Evolutionary conservation across 106 monocot species (phyloP).

Genomic region (Ottelia alismoides): DNA sequence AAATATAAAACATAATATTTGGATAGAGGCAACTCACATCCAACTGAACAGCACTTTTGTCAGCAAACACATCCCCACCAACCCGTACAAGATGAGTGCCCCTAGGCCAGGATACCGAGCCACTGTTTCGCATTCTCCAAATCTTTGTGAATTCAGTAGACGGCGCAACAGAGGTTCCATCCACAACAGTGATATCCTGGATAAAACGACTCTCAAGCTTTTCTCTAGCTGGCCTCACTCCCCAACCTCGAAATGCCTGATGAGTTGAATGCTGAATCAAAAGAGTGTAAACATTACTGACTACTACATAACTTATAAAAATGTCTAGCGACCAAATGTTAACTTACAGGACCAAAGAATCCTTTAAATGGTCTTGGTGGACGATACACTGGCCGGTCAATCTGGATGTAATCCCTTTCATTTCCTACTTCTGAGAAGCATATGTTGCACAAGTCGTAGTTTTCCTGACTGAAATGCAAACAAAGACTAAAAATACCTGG

Average conservation of each 20-base stretch:
- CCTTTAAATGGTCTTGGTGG: slow-evolving; percentile 10
- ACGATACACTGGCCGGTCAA: slow-evolving; percentile 20
- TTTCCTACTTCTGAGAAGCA: slow-evolving; percentile 44
- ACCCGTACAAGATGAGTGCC: slow-evolving; percentile 80
- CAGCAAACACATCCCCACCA: slow-evolving; percentile 49
- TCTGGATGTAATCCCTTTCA: slow-evolving; percentile 46
- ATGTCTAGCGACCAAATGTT: too few species aligned
- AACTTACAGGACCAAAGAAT: neutral
- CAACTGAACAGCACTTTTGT: slow-evolving; percentile 17
- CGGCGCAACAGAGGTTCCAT: slow-evolving; percentile 67
- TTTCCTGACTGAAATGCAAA: slow-evolving; percentile 47
- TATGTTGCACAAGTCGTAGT: slow-evolving; percentile 56
- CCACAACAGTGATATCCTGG: slow-evolving; percentile 59
- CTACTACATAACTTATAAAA: too few species aligned
- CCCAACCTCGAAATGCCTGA: slow-evolving; percentile 10
- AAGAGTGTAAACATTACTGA: neutral
- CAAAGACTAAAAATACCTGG: slow-evolving; percentile 4
- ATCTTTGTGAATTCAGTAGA: slow-evolving; percentile 70
- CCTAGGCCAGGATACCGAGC: slow-evolving; percentile 46
- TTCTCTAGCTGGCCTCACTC: slow-evolving; percentile 4
- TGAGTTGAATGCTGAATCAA: slow-evolving; percentile 5
- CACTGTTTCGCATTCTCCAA: slow-evolving; percentile 86
- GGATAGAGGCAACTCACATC: too few species aligned
- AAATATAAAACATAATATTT: neutral
- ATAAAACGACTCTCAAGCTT: slow-evolving; percentile 65